Evolutionary conservation across 2,329 filamentous ascomycete species (phyloP), one percentile per base, ranked within the genome.

Genomic region (Penicillium digitatum): DNA sequence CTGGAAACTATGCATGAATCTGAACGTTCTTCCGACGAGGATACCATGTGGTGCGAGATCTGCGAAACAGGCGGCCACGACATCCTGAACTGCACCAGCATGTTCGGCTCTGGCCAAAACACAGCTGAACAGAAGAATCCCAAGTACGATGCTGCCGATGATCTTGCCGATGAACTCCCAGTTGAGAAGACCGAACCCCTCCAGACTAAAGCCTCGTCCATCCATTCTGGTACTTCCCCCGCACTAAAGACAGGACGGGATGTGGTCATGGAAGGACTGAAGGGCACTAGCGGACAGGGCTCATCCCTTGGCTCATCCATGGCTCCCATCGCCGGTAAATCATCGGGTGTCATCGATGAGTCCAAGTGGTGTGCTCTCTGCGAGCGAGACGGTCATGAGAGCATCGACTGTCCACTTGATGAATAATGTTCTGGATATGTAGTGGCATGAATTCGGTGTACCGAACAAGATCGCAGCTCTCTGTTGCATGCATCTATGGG

Each of bases 281-380:
- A 74, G 48, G 74, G 74, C 70, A 67, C 74, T 69, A 49, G 69
- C 64, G 54, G 70, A 64, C 35, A 74, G 66, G 52, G 74, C 66
- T 54, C 72, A 10, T 73, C 81, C 11, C 71, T 73, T 49, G 84
- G 74, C 66, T 54, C 72, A 10, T 73, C 81, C 11, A 72, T 73
- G 50, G 85, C 84, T 2, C 86, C 89, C 2, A 82, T 90, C 24
- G 87, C 89, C 5, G 89, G 89, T 49, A 93, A 90, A 76, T 84
- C 87, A 62, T 90, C 86, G 52, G 88, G 88, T 1, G 77, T 89
- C 44, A 80, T 93, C 61, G 90, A 97, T 66, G 84, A 87, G 52
- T 83, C 87, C 59, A 96, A 96, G 76, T 99, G 94, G 94, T 99
- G 94, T 74, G 94, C 94, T 16, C 80, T 97, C 42, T 99, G 94